phyloP scores from a whole-genome alignment of 768 basidiomycete species.

The Lentinula sp. region DNA sequence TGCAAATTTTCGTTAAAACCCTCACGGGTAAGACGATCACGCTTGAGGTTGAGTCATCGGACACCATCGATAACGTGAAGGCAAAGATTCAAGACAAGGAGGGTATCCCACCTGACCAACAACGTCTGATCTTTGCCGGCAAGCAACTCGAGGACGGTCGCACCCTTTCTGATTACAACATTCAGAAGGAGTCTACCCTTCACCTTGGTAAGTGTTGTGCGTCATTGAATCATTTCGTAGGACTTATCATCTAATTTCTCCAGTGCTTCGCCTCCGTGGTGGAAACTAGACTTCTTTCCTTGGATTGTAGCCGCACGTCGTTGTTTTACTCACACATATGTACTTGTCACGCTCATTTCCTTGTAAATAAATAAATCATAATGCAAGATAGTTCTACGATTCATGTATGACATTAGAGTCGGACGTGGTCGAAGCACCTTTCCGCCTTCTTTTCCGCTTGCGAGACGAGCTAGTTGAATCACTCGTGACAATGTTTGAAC shows the following conservation, averaged over 20 bases:
- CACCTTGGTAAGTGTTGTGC: constrained; percentile 29
- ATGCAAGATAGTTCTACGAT: too few relatives aligned
- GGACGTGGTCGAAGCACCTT: background rate
- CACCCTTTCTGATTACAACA: constrained; percentile 73
- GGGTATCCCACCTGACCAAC: constrained; percentile 74
- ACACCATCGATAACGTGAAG: constrained; percentile 75
- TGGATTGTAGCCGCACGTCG: background rate
- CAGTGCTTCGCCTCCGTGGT: constrained; percentile 76
- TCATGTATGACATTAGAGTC: background rate
- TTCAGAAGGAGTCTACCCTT: constrained; percentile 70
- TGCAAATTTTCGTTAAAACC: constrained; percentile 72
- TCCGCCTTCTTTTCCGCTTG: background rate
- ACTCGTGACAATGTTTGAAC: background rate
- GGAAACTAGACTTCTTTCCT: constrained; percentile 40
- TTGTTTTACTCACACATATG: background rate
- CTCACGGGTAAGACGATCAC: constrained; percentile 75
- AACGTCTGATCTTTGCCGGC: constrained; percentile 74
- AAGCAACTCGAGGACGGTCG: constrained; percentile 78
- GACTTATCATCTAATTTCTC: constrained; percentile 14
- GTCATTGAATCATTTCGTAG: too few relatives aligned
- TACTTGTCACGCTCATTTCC: background rate
- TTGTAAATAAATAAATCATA: background rate
- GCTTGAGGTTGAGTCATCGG: constrained; percentile 67
- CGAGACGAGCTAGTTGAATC: background rate
- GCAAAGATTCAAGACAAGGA: constrained; percentile 79